These are phyloP conservation scores for Tieghemostelium lacteum DNA, from an alignment of 78 protist species.

Conservation along the genomic window DNA sequence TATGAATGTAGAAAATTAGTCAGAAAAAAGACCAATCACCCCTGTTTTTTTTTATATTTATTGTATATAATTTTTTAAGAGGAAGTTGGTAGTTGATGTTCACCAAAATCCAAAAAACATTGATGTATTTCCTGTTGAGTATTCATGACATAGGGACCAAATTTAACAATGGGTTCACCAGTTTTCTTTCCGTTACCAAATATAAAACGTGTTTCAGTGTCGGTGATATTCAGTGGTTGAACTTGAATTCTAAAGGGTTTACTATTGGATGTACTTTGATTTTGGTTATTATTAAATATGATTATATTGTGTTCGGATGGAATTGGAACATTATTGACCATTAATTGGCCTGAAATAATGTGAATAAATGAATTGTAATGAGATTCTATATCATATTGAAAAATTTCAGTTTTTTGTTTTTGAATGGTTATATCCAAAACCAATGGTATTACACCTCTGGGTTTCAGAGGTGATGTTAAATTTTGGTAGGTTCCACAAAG, in stretches of 20 bases:
- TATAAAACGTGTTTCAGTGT: slow-evolving; percentile 29
- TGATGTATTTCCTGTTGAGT: slow-evolving; percentile 84
- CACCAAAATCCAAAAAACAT: slow-evolving; percentile 74
- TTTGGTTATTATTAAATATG: background rate
- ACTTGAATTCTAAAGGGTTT: too few relatives aligned
- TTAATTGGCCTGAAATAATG: background rate
- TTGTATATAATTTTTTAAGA: background rate
- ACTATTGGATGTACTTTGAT: background rate
- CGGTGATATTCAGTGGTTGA: too few relatives aligned
- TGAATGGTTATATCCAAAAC: slow-evolving; percentile 11
- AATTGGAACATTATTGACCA: slow-evolving; percentile 9
- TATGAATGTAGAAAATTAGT: background rate
- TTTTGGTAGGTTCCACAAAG: slow-evolving; percentile 51
- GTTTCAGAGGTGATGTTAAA: slow-evolving; percentile 16
- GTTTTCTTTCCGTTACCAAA: slow-evolving; percentile 75
- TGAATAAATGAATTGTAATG: background rate
- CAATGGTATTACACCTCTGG: slow-evolving; percentile 16
- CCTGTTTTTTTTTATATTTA: background rate
- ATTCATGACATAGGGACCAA: slow-evolving; percentile 94
- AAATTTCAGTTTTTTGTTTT: background rate
- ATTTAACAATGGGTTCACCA: slow-evolving; percentile 81
- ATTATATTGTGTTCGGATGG: background rate
- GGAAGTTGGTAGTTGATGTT: too few relatives aligned
- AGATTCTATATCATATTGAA: background rate
- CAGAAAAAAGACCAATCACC: background rate